phyloP scores from a whole-genome alignment of 129 eudicot species.

The Ambrosia artemisiifolia region DNA sequence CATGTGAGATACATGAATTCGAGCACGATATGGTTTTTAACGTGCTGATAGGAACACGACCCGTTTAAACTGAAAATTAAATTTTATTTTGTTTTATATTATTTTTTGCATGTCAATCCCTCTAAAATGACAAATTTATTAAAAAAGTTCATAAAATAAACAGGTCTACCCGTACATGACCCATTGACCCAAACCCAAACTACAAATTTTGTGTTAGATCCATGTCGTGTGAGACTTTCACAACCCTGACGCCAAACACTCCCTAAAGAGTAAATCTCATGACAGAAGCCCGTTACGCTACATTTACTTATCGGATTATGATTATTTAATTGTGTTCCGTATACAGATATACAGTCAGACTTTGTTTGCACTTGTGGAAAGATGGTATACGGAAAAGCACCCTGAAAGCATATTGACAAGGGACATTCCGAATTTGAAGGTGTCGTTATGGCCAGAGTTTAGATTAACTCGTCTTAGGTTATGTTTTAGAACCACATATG shows the following conservation, averaged over 20 bases:
- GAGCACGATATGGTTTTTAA: not conserved
- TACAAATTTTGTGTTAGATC: not conserved
- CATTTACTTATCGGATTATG: too few species aligned
- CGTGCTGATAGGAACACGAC: not conserved
- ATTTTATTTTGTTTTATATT: not conserved
- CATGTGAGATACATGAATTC: not conserved
- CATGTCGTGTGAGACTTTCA: not conserved
- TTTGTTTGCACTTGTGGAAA: too few species aligned
- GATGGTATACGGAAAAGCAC: too few species aligned
- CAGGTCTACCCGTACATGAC: too few species aligned
- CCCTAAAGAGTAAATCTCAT: too few species aligned
- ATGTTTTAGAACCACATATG: slow-evolving; percentile 49
- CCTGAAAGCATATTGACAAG: too few species aligned
- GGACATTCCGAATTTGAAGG: too few species aligned
- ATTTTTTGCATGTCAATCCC: not conserved
- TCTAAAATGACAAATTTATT: not conserved
- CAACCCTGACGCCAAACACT: slow-evolving; percentile 7
- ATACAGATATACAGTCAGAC: too few species aligned
- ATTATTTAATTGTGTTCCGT: too few species aligned
- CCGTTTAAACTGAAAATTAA: not conserved
- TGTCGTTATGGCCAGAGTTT: slow-evolving; percentile 2
- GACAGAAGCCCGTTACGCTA: too few species aligned
- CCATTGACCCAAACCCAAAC: not conserved
- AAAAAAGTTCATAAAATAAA: too few species aligned
- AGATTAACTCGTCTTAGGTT: slow-evolving; percentile 43